phyloP scores from a whole-genome alignment of 768 basidiomycete species.

The Boletus pseudo-olivaceus region DNA sequence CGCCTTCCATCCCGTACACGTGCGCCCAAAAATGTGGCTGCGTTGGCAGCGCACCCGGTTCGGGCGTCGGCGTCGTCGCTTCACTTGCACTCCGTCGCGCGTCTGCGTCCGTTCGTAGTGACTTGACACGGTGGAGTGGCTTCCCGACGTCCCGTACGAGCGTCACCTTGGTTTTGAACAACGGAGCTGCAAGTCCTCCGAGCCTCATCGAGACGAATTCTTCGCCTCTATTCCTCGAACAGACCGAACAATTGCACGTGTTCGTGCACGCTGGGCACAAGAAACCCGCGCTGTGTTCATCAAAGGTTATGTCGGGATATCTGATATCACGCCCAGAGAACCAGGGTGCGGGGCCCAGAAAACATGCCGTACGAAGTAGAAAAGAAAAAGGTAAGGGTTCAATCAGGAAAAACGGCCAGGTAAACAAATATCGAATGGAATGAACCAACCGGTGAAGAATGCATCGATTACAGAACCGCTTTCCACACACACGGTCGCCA shows the following conservation, averaged over 20 bases:
- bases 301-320: constrained; percentile 39
- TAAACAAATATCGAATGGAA: background rate
- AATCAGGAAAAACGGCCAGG: constrained; percentile 3
- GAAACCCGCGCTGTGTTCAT: constrained; percentile 28
- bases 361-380: background rate
- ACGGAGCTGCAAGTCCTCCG: constrained; percentile 19
- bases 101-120: background rate
- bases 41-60: background rate
- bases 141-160: constrained; percentile 19
- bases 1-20: constrained; percentile 30
- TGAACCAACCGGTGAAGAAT: constrained; percentile 31
- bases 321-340: constrained; percentile 17
- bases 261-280: constrained; percentile 44
- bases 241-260: constrained; percentile 48
- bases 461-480: constrained; percentile 36
- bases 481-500: constrained; percentile 25
- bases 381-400: background rate
- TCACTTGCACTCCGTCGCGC: background rate
- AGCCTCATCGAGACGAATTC: constrained; percentile 36
- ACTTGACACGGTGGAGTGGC: background rate
- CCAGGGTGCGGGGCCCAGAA: background rate
- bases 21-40: constrained; percentile 32
- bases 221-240: constrained; percentile 45
- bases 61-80: constrained; percentile 1
- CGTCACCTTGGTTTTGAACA: constrained; percentile 22